phyloP scores from a whole-genome alignment of 441 rosid species.

The Mallotus repandus region DNA sequence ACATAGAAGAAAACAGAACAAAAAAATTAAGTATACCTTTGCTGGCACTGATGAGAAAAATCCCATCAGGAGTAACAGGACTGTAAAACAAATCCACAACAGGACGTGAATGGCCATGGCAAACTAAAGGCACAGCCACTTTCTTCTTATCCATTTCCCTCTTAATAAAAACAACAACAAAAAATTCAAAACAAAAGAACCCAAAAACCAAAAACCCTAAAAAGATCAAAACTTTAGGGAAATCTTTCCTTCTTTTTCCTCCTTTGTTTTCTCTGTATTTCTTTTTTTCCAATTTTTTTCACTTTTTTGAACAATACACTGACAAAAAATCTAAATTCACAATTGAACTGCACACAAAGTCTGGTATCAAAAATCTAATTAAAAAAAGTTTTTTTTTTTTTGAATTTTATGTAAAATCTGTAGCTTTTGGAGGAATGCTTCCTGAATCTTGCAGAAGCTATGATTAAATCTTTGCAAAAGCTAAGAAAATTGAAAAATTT shows the following conservation, averaged over 20 bases:
- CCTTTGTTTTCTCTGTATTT: background rate
- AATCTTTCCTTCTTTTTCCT: too few species aligned
- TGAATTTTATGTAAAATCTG: background rate
- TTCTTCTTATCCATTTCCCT: constrained; percentile 11
- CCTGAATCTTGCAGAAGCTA: background rate
- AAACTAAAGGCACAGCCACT: background rate
- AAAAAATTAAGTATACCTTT: constrained; percentile 46
- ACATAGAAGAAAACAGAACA: background rate
- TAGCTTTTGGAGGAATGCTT: background rate
- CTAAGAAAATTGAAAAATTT: background rate
- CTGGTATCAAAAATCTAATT: background rate
- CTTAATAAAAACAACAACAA: too few species aligned
- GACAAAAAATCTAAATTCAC: constrained; percentile 14
- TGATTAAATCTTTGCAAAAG: background rate
- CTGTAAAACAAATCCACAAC: constrained; percentile 91
- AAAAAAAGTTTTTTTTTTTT: background rate
- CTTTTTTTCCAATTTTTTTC: background rate
- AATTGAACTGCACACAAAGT: background rate
- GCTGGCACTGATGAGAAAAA: constrained; percentile 93
- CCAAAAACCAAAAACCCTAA: too few species aligned
- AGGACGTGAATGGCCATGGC: constrained; percentile 73
- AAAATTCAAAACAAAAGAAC: too few species aligned
- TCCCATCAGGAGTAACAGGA: constrained; percentile 91
- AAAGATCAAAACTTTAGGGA: constrained; percentile 47
- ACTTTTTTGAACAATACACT: background rate